A percentile compares a stretch with the other conserved stretches of the same genome.
These are phyloP conservation scores for Tieghemiomyces parasiticus DNA, from an alignment of 192 early-diverging fungal genomes.

Conservation along the genomic window DNA sequence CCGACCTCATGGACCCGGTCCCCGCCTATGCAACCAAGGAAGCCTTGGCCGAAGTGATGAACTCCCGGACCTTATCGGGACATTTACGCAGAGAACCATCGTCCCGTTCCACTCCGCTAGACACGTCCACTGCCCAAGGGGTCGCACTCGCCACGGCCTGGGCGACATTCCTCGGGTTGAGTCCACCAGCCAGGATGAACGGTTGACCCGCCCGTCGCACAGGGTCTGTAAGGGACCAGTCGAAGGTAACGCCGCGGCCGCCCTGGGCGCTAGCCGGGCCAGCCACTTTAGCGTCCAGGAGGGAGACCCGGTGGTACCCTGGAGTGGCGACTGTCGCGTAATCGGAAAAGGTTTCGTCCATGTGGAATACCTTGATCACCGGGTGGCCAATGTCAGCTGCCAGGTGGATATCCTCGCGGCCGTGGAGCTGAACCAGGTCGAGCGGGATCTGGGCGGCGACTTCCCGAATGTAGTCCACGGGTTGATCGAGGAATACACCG, in stretches of 20 bases:
- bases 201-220: constrained; percentile 35
- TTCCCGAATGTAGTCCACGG: constrained; percentile 54
- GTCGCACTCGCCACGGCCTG: constrained; percentile 47
- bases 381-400: constrained; percentile 61
- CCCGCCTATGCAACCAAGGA: too few relatives aligned
- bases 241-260: constrained; percentile 66
- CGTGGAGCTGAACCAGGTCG: constrained; percentile 92
- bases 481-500: constrained; percentile 87
- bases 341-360: constrained; percentile 39
- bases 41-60: constrained; percentile 48
- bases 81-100: constrained; percentile 46
- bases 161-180: constrained; percentile 68
- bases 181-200: constrained; percentile 79
- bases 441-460: constrained; percentile 48
- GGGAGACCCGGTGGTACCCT: constrained; percentile 19
- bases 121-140: constrained; percentile 86
- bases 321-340: constrained; percentile 8
- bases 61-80: constrained; percentile 49
- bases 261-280: constrained; percentile 45
- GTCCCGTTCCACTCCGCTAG: constrained; percentile 79
- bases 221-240: constrained; percentile 37
- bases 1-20: too few relatives aligned
- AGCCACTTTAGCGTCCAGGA: constrained; percentile 51
- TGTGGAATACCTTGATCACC: constrained; percentile 80
- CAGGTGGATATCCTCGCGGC: constrained; percentile 46